Evolutionary conservation across 768 basidiomycete genomes (phyloP), one percentile per base, ranked within the genome.

Genomic region (Boletus coccyginus): DNA sequence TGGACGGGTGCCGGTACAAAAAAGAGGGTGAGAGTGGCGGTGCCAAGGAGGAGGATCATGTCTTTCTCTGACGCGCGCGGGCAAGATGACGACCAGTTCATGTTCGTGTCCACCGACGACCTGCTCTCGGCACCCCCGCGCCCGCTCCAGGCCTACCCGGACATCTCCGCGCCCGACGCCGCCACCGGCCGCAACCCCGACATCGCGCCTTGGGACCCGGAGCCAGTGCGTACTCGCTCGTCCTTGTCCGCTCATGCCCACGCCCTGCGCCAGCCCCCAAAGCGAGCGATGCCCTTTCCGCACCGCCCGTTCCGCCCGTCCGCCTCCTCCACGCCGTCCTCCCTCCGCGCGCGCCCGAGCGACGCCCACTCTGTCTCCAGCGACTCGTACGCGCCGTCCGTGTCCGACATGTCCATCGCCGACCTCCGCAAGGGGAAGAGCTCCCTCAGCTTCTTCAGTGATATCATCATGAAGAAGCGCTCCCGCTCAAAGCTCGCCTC

Each of bases 341-440:
- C 50, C 63, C 64, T 55, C n/a, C 68, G 62, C 32, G 63, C 57
- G 38, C 66, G 52, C 55, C 72, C 52, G 40, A 72, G 58, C 50
- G 74, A 75, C 59, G 57, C 72, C n/a, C 57, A 62, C 36, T 67
- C 66, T 11, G 54, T 63, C 14, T 13, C 64, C 32, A 58, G 63
- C 39, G 75, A 75, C 42, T 58, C 66, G 6, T 60, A 52, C 40
- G 72, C 51, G 13, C 19, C 67, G 61, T 73, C 62, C 57, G 70
- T 59, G 61, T 73, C 63, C 60, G 77, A 64, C 64, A 66, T 50
- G 73, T 66, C 77, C 29, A 61, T 77, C 41, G 61, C 58, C 47
- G 70, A 76, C 38, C 55, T 67, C 0, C 78, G 78, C 49, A 85
- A 77, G 68, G 66, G 74, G 35, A 85, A 81, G 68, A 74, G 78